A percentile compares a stretch with the other conserved stretches of the same genome.
Conservation (phyloP, 2,329 filamentous ascomycete species). For the Periconia sp. region DNA sequence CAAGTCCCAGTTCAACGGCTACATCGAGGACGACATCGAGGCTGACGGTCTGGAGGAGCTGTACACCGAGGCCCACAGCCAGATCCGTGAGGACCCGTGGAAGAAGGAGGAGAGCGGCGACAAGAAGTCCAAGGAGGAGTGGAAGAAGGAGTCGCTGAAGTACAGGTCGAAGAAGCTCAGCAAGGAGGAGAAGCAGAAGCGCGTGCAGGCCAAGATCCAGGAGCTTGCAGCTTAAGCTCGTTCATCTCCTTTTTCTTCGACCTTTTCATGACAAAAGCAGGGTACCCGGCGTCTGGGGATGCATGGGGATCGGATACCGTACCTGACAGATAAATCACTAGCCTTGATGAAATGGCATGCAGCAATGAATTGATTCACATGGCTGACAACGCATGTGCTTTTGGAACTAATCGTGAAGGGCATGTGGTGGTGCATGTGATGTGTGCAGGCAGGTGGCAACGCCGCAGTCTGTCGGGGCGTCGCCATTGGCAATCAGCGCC, state of each 20-base stretch:
- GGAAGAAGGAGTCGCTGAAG: conserved; percentile 95
- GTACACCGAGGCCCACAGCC: conserved; percentile 92
- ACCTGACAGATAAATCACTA: conserved; percentile 36
- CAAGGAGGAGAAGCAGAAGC: conserved; percentile 81
- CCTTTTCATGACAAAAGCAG: conserved; percentile 42
- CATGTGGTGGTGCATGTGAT: no score
- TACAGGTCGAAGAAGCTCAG: conserved; percentile 78
- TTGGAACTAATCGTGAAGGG: no score
- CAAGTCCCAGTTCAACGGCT: conserved; percentile 97
- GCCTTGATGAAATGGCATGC: conserved; percentile 36
- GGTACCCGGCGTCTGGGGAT: conserved; percentile 43
- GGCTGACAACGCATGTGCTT: not conserved
- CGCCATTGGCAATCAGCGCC: not conserved
- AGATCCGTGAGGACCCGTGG: conserved; percentile 97
- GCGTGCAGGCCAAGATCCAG: conserved; percentile 90
- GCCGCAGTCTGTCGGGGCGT: not conserved
- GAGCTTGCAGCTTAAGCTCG: conserved; percentile 64
- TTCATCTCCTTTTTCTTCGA: conserved; percentile 20
- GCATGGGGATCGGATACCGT: conserved; percentile 35
- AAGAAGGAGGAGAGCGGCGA: conserved; percentile 81
- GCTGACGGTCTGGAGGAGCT: conserved; percentile 96
- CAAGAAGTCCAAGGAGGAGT: conserved; percentile 98
- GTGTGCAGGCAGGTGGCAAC: not conserved
- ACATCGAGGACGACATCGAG: conserved; percentile 96
- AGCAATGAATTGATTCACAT: conserved; percentile 22